A percentile compares a stretch with the other conserved stretches of the same genome.
phyloP scores from a whole-genome alignment of 1,284 basidiomycete species.

The Gymnopus androsaceus region DNA sequence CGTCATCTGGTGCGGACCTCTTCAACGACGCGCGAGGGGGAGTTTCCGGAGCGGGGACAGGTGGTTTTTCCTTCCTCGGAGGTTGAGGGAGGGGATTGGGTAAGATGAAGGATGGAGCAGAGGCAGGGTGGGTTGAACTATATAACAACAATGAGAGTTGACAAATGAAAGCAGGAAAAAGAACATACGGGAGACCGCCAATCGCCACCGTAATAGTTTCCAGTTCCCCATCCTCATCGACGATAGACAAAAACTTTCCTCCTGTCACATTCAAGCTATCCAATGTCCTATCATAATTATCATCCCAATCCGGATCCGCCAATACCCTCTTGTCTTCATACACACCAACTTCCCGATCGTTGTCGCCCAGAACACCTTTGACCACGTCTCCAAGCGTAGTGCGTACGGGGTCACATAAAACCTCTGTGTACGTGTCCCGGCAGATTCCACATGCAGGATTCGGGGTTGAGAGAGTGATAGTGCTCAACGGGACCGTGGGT shows the following conservation, averaged over 20 bases:
- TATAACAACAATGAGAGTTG: slow-evolving; percentile 1
- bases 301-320: slow-evolving; percentile 88
- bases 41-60: slow-evolving; percentile 41
- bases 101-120: slow-evolving; percentile 56
- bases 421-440: slow-evolving; percentile 77
- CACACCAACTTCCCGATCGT: slow-evolving; percentile 82
- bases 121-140: slow-evolving; percentile 54
- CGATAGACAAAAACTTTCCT: slow-evolving; percentile 85
- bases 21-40: slow-evolving; percentile 50
- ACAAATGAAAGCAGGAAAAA: slow-evolving; percentile 4
- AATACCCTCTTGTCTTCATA: slow-evolving; percentile 84
- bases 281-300: slow-evolving; percentile 76
- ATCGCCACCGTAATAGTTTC: slow-evolving; percentile 76
- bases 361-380: slow-evolving; percentile 60
- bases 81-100: slow-evolving; percentile 63
- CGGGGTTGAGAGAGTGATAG: slow-evolving; percentile 63
- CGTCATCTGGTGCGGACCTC: slow-evolving; percentile 54
- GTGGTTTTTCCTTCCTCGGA: slow-evolving; percentile 46
- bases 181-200: slow-evolving; percentile 67
- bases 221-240: slow-evolving; percentile 84
- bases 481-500: slow-evolving; percentile 71
- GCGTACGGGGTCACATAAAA: slow-evolving; percentile 69
- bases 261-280: slow-evolving; percentile 69
- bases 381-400: slow-evolving; percentile 77
- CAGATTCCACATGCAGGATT: slow-evolving; percentile 84